Evolutionary conservation across 306 rosid genomes (phyloP), one percentile per base, ranked within the genome.

Genomic region (Begonia fuchsioides): DNA sequence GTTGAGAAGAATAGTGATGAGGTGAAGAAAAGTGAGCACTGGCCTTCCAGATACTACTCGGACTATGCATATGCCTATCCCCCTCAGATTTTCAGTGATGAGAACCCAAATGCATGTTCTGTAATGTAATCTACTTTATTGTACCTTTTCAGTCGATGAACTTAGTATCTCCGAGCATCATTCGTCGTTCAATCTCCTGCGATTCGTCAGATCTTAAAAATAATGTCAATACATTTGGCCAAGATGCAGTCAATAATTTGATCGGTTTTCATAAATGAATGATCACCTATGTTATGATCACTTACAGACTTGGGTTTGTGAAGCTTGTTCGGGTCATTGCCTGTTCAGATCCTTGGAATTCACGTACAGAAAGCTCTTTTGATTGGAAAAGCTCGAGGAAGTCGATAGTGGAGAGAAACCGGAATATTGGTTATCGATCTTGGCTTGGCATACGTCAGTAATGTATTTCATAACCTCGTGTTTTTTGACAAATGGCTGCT

Each of bases 61-160:
- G 95, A 85, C 32, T 69, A 66, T 35, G 62, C 71, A 10, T 70
- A 72, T 61, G 62, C 72, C 6, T 70, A 72, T 61, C 60, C 72
- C 15, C 67, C 76, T 26, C 72, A 81, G 66, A 55, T 86, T 50
- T 81, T 86, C 78, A 86, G 95, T 39, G 95, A 86, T 52, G 95
- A 86, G 47, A 86, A 81, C 53, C 93, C 95, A 26, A 73, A 81
- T 63, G 93, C 93, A 8, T 86, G 95, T 59, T 73, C 79, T 43
- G 57, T 81, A 26, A 86, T 86, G 87, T 84, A 68, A 66, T 26
- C 35, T 26, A 26, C 35, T 20, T 20, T 3, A 3, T 20, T 20
- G 32, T 20, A 20, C 32, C 3, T 26, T 26, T 26, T 26, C 35
- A 26, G 35, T 26, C 1, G 35, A 26, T 3, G 35, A 5, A 26